Evolutionary conservation across 441 rosid species (phyloP).

Genomic region (Populus hybrid): DNA sequence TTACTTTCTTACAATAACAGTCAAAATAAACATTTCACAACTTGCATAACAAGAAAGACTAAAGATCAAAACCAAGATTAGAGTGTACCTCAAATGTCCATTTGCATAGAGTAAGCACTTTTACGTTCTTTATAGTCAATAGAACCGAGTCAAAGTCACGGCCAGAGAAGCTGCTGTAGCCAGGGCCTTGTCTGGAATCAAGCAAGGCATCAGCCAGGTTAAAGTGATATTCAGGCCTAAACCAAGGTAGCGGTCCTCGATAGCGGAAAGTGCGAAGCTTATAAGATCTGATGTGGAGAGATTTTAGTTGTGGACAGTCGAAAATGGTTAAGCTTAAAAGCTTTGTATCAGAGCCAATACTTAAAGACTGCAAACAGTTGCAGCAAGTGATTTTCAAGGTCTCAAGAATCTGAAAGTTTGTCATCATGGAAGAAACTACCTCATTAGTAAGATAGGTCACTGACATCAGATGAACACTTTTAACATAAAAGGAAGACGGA

Average conservation of each 20-base stretch:
- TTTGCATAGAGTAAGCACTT: conserved; percentile 46
- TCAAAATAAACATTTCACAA: neutral
- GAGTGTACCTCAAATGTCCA: conserved; percentile 57
- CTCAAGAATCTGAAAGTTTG: conserved; percentile 43
- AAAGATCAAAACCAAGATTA: too few species aligned
- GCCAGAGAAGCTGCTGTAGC: conserved; percentile 18
- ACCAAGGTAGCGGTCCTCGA: conserved; percentile 40
- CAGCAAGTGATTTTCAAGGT: conserved; percentile 44
- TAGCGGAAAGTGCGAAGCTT: conserved; percentile 42
- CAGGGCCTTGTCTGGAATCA: conserved; percentile 48
- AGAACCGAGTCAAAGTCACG: conserved; percentile 34
- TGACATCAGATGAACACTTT: conserved; percentile 42
- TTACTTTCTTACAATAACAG: neutral
- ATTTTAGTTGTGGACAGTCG: conserved; percentile 34
- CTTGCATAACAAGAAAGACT: neutral
- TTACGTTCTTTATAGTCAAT: conserved; percentile 50
- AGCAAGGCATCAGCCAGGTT: conserved; percentile 50
- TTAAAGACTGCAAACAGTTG: conserved; percentile 36
- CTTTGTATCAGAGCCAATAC: conserved; percentile 40
- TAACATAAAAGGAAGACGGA: conserved; percentile 35
- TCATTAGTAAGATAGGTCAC: conserved; percentile 39
- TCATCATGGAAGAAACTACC: conserved; percentile 42
- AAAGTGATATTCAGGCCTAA: conserved; percentile 47
- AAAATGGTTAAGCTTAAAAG: conserved; percentile 44
- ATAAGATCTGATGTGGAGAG: conserved; percentile 38